A percentile compares a stretch with the other conserved stretches of the same genome.
Evolutionary conservation across 257 asterid genomes (phyloP).

Genomic region (Salvia miltiorrhiza): DNA sequence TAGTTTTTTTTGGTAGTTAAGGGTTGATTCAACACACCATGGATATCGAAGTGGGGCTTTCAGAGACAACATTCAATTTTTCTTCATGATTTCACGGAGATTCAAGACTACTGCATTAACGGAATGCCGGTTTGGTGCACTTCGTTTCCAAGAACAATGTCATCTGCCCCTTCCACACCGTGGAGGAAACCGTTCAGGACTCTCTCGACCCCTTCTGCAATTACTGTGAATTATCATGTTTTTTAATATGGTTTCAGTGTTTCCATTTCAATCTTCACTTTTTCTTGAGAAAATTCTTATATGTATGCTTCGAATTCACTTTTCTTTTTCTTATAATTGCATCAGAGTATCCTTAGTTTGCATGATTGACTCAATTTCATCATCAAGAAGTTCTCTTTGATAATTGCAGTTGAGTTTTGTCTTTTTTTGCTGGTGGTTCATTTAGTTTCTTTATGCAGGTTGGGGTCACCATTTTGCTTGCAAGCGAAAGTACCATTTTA

Average conservation of each 20-base stretch:
- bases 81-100: slow-evolving; percentile 44
- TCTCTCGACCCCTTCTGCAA: slow-evolving; percentile 57
- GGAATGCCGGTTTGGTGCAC: too few species aligned
- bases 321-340: not conserved
- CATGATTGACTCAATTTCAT: not conserved
- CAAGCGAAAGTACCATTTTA: too few species aligned
- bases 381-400: not conserved
- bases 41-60: too few species aligned
- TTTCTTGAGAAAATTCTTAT: not conserved
- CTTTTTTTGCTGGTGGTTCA: too few species aligned
- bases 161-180: slow-evolving; percentile 50
- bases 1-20: too few species aligned
- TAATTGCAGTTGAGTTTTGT: not conserved
- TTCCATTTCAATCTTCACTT: too few species aligned
- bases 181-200: slow-evolving; percentile 59
- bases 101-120: too few species aligned
- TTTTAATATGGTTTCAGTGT: not conserved
- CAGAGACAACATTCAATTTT: slow-evolving; percentile 50
- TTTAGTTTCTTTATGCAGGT: too few species aligned
- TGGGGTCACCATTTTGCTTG: too few species aligned
- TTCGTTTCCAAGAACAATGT: slow-evolving; percentile 36
- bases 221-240: slow-evolving; percentile 68
- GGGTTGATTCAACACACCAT: too few species aligned
- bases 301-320: not conserved
- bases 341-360: not conserved